phyloP scores from a whole-genome alignment of 495 filamentous ascomycete species.

The Venustampulla echinocandica region DNA sequence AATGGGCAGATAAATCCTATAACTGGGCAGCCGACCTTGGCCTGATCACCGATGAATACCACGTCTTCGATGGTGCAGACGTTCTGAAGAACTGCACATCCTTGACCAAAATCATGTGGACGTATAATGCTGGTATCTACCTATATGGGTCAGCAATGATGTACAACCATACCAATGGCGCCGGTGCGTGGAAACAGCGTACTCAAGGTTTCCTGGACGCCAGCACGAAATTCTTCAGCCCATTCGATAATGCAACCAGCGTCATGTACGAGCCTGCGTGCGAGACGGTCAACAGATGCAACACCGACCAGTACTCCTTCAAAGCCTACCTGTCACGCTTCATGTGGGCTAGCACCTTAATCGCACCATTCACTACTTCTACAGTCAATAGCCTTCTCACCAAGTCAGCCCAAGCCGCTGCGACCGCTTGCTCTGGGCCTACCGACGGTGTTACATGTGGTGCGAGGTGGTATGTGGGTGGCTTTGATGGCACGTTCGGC shows the following conservation, averaged over 20 bases:
- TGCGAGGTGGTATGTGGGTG: conserved; percentile 55
- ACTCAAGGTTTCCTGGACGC: conserved; percentile 19
- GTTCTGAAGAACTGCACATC: conserved; percentile 51
- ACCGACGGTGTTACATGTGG: conserved; percentile 53
- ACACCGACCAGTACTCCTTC: conserved; percentile 74
- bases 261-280: conserved; percentile 66
- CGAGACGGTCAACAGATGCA: conserved; percentile 53
- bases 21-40: conserved; percentile 61
- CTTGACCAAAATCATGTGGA: conserved; percentile 55
- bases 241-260: conserved; percentile 45
- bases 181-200: conserved; percentile 19
- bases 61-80: conserved; percentile 66
- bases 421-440: conserved; percentile 59
- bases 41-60: conserved; percentile 56
- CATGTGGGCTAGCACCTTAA: conserved; percentile 58
- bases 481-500: conserved; percentile 50
- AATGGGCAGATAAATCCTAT: conserved; percentile 64
- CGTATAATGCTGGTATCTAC: conserved; percentile 68
- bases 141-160: conserved; percentile 66
- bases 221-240: conserved; percentile 38
- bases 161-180: conserved; percentile 43
- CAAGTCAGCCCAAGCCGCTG: conserved; percentile 58
- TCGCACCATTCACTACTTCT: conserved; percentile 59
- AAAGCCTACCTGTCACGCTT: conserved; percentile 80
- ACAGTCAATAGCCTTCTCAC: conserved; percentile 54